These are phyloP conservation scores for Bryoglossum gracile DNA, from an alignment of 495 filamentous ascomycete species.

Conservation along the genomic window DNA sequence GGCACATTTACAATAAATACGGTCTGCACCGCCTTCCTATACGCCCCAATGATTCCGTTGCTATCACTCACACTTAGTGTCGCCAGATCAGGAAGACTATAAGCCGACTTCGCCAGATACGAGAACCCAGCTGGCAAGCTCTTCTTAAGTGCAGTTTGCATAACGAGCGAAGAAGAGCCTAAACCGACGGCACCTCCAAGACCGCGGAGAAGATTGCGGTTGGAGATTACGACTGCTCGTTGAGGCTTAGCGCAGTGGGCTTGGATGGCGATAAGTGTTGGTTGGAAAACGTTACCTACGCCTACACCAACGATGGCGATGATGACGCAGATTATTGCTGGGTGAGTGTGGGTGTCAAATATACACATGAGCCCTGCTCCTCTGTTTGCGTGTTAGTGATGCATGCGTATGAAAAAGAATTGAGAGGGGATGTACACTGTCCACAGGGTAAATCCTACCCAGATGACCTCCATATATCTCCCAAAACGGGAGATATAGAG, in stretches of 20 bases:
- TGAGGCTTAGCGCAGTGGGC: conserved; percentile 48
- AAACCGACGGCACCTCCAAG: conserved; percentile 53
- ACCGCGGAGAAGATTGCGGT: conserved; percentile 54
- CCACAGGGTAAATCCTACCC: conserved; percentile 14
- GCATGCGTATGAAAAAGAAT: too few species aligned
- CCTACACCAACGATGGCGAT: conserved; percentile 44
- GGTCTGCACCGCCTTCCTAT: neutral
- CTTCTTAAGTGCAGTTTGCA: conserved; percentile 17
- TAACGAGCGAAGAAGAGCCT: conserved; percentile 45
- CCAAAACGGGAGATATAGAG: conserved; percentile 46
- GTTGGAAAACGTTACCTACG: conserved; percentile 48
- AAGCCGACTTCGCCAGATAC: neutral
- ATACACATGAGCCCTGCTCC: neutral
- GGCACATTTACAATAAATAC: neutral
- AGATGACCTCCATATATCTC: conserved; percentile 29
- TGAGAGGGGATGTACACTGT: conserved; percentile 49
- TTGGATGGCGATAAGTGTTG: conserved; percentile 49
- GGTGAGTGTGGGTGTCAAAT: conserved; percentile 23
- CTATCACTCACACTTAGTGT: too few species aligned
- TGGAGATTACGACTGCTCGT: conserved; percentile 49
- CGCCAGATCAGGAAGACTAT: neutral
- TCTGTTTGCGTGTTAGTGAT: too few species aligned
- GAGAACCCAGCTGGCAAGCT: neutral
- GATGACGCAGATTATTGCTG: conserved; percentile 38
- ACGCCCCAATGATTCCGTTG: neutral